Evolutionary conservation across 352 stramenopile species (phyloP), one percentile per base, ranked within the genome.

Genomic region (Plasmopara viticola): DNA sequence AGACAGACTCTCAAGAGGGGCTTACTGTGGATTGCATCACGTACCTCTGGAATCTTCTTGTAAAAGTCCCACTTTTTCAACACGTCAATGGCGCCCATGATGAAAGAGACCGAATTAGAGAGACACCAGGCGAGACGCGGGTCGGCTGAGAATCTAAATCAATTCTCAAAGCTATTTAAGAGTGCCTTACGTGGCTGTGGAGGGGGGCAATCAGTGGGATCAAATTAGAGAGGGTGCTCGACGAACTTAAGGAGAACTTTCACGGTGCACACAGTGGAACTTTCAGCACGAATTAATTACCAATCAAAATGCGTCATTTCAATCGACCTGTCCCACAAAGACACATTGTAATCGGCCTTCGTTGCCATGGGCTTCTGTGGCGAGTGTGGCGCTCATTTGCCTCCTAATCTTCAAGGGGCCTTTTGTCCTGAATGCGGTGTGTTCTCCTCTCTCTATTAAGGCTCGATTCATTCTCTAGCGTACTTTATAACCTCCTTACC

Each of bases 11-110:
- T 12, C 20, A 25, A 25, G 20, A 25, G 20, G 20, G 20, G 20
- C 20, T 25, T 25, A 25, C 20, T 25, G 20, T 3, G 20, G 20
- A 25, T 25, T 25, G 20, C 20, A 25, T 25, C 14, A 15, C 35
- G 49, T 53, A 91, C 80, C 75, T 94, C 84, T 6, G 84, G 84
- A 66, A 94, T 94, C 77, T 94, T 94, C 70, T 94, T 94, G 81
- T 94, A 94, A 49, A 94, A 94, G 68, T 94, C 84, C 84, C 84
- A 94, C 63, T 94, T 94, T 74, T 92, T 94, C 49, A 94, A 60
- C 56, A 90, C 81, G 62, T 94, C 84, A 66, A 92, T 87, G 18
- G 79, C 81, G 40, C 84, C 84, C 84, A 94, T 94, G 29, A 44
- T 50, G 34, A 20, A 56, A 31, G 15, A 28, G 41, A 12, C 12